phyloP scores from a whole-genome alignment of 1,139 yeast genomes.

The Zygosaccharomyces sapae region DNA sequence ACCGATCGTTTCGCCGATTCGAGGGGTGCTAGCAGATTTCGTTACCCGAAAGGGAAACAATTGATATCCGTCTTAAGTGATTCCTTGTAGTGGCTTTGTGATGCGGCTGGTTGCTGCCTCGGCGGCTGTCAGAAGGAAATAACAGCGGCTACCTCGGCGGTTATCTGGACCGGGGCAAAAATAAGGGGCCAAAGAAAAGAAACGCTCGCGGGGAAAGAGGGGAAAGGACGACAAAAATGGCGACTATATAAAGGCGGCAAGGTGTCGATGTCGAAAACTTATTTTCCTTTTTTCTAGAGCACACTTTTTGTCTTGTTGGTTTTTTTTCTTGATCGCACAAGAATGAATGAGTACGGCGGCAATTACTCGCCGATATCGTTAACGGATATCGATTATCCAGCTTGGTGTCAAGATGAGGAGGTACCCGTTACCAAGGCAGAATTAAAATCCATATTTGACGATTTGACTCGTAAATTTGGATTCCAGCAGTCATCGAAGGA shows the following conservation, averaged over 20 bases:
- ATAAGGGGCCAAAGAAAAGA: no score
- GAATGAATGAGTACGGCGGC: neutral
- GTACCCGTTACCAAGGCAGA: conserved; percentile 44
- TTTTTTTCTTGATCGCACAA: no score
- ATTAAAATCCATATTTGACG: conserved; percentile 54
- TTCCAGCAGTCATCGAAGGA: conserved; percentile 60
- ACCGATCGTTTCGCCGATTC: no score
- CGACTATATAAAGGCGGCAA: neutral
- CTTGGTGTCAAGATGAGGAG: conserved; percentile 36
- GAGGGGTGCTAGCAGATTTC: no score
- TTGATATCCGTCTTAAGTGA: neutral
- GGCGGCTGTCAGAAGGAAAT: neutral
- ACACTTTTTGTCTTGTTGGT: neutral
- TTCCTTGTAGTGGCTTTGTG: neutral
- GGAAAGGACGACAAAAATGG: no score
- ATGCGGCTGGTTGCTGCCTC: neutral
- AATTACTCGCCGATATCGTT: conserved; percentile 16
- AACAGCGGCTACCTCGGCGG: neutral
- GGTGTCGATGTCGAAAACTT: neutral
- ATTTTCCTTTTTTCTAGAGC: neutral
- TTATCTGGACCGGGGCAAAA: neutral
- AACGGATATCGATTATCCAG: conserved; percentile 32
- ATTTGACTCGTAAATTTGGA: conserved; percentile 56
- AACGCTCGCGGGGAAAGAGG: no score
- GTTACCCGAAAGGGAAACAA: neutral